These are phyloP conservation scores for Skeletonema costatum DNA, from an alignment of 108 stramenopile genomes.

Conservation along the genomic window DNA sequence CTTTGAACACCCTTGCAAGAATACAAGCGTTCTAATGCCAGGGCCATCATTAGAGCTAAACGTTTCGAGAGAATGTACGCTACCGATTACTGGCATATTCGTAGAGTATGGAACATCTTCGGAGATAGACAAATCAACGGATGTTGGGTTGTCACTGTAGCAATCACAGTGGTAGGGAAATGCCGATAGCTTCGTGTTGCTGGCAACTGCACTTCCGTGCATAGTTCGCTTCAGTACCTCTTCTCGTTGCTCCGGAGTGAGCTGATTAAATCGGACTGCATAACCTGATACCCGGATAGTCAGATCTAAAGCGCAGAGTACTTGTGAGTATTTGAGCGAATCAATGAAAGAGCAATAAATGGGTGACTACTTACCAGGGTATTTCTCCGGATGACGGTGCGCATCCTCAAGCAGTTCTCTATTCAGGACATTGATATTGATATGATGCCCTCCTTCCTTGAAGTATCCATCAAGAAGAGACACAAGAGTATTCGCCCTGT, in stretches of 20 bases:
- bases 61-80: slow-evolving; percentile 34
- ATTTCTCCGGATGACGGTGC: slow-evolving; percentile 66
- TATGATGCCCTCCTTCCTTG: slow-evolving; percentile 52
- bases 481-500: slow-evolving; percentile 48
- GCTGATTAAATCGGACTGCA: slow-evolving; percentile 67
- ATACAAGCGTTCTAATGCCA: slow-evolving; percentile 53
- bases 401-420: slow-evolving; percentile 60
- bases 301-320: slow-evolving; percentile 26
- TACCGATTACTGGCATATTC: slow-evolving; percentile 21
- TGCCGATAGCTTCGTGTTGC: not conserved
- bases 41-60: slow-evolving; percentile 24
- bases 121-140: slow-evolving; percentile 7
- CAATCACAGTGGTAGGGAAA: slow-evolving; percentile 6
- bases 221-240: slow-evolving; percentile 64
- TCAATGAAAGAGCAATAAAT: not conserved
- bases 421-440: slow-evolving; percentile 67
- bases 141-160: slow-evolving; percentile 8
- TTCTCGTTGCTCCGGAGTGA: slow-evolving; percentile 71
- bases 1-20: slow-evolving; percentile 73
- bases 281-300: slow-evolving; percentile 70
- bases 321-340: not conserved
- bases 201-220: slow-evolving; percentile 14
- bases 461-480: slow-evolving; percentile 72
- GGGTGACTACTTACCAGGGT: slow-evolving; percentile 24
- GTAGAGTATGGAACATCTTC: not conserved